Conservation (phyloP, 495 filamentous ascomycete genomes). For the Aspergillus baeticus region DNA sequence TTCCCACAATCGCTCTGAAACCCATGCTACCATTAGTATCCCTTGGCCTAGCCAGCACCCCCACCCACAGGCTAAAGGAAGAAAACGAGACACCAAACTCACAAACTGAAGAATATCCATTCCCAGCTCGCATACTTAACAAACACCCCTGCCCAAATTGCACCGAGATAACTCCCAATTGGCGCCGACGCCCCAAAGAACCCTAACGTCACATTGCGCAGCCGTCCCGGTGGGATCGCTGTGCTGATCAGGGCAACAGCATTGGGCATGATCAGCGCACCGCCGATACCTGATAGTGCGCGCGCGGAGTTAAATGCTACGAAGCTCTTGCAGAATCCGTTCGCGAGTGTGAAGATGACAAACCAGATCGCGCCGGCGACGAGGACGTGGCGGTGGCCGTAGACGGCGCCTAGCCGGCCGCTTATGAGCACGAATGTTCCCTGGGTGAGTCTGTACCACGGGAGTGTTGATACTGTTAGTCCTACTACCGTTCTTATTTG, state of each 20-base stretch:
- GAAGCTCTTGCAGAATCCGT: slow-evolving; percentile 37
- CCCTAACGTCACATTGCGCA: slow-evolving; percentile 47
- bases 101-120: slow-evolving; percentile 53
- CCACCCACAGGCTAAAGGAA: no score
- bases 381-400: slow-evolving; percentile 62
- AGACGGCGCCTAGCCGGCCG: slow-evolving; percentile 63
- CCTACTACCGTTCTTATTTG: no score
- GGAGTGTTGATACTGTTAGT: no score
- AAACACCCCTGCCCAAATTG: slow-evolving; percentile 42
- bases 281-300: slow-evolving; percentile 15
- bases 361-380: slow-evolving; percentile 62
- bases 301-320: slow-evolving; percentile 31
- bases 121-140: slow-evolving; percentile 42
- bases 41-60: not conserved
- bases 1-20: slow-evolving; percentile 34
- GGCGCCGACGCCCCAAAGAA: slow-evolving; percentile 53
- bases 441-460: slow-evolving; percentile 44
- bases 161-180: slow-evolving; percentile 43
- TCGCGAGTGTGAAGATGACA: slow-evolving; percentile 55
- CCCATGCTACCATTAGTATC: slow-evolving; percentile 22
- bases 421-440: slow-evolving; percentile 58
- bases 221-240: slow-evolving; percentile 17
- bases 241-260: slow-evolving; percentile 18
- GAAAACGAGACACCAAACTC: slow-evolving; percentile 5
- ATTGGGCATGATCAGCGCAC: slow-evolving; percentile 17